These are phyloP conservation scores for Beta vulgaris DNA, from an alignment of 148 eudicot species.

Conservation along the genomic window DNA sequence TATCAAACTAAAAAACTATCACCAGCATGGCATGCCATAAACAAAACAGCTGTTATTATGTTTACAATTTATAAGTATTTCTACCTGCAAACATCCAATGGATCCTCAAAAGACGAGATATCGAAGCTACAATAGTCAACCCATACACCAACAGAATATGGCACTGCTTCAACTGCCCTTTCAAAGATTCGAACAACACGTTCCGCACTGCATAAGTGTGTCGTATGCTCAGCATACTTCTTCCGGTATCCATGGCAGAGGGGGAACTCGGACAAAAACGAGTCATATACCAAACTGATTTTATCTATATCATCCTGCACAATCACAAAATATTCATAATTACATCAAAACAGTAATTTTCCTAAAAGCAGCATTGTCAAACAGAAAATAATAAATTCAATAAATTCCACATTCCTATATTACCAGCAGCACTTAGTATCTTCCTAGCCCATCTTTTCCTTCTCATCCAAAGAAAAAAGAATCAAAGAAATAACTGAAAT, in stretches of 20 bases:
- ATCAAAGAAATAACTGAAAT: too few relatives aligned
- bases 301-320: conserved; percentile 71
- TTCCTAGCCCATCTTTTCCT: too few relatives aligned
- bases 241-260: conserved; percentile 85
- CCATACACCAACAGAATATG: conserved; percentile 75
- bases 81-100: conserved; percentile 75
- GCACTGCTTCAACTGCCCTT: conserved; percentile 52
- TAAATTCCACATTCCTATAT: too few relatives aligned
- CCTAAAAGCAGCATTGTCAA: background rate
- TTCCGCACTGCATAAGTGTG: conserved; percentile 49
- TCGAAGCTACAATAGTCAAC: conserved; percentile 76
- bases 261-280: conserved; percentile 74
- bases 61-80: background rate
- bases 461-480: too few relatives aligned
- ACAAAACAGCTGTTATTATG: background rate
- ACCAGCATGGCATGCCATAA: background rate
- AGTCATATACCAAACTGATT: conserved; percentile 59
- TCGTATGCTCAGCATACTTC: conserved; percentile 69
- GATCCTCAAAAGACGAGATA: conserved; percentile 54
- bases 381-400: too few relatives aligned
- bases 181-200: conserved; percentile 63
- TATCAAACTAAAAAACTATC: background rate
- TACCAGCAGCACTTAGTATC: too few relatives aligned
- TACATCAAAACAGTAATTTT: background rate
- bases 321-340: background rate